Percentiles rank a stretch among this genome's conserved stretches.
Conservation (phyloP, 345 rosid genomes). For the Murraya paniculata region DNA sequence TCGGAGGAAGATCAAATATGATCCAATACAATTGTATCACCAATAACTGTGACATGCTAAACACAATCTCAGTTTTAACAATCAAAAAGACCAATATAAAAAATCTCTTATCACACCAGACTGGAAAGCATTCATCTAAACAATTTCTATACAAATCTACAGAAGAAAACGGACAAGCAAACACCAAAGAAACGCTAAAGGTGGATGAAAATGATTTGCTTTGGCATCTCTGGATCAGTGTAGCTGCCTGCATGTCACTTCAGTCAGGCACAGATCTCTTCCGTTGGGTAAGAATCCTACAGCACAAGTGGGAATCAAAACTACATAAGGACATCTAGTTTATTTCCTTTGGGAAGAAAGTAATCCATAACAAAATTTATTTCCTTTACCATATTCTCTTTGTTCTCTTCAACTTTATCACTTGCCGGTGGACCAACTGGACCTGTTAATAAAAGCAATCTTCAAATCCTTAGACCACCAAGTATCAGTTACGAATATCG, state of each 20-base stretch:
- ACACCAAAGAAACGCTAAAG: constrained; percentile 19
- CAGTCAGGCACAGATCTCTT: constrained; percentile 24
- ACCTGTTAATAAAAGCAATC: constrained; percentile 33
- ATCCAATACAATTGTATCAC: constrained; percentile 18
- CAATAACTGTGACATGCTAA: not conserved
- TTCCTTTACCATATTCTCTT: constrained; percentile 69
- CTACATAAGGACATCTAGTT: not conserved
- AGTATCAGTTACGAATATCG: not conserved
- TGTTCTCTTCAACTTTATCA: constrained; percentile 50
- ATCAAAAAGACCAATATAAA: not conserved
- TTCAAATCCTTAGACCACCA: not conserved
- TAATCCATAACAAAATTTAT: not conserved
- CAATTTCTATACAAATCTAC: constrained; percentile 33
- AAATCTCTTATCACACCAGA: constrained; percentile 13
- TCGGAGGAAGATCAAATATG: not conserved
- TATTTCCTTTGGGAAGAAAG: not conserved
- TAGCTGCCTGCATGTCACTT: constrained; percentile 11
- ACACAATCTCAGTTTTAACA: constrained; percentile 19
- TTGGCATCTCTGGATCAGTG: constrained; percentile 12
- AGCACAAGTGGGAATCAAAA: not conserved
- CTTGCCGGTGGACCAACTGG: constrained; percentile 29
- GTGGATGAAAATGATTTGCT: constrained; percentile 7
- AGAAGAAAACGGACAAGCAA: constrained; percentile 26
- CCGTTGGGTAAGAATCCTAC: constrained; percentile 34
- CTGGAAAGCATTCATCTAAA: constrained; percentile 1